These are phyloP conservation scores for Phaeosphaeriaceae sp. DNA, from an alignment of 2,329 filamentous ascomycete genomes.

Conservation along the genomic window DNA sequence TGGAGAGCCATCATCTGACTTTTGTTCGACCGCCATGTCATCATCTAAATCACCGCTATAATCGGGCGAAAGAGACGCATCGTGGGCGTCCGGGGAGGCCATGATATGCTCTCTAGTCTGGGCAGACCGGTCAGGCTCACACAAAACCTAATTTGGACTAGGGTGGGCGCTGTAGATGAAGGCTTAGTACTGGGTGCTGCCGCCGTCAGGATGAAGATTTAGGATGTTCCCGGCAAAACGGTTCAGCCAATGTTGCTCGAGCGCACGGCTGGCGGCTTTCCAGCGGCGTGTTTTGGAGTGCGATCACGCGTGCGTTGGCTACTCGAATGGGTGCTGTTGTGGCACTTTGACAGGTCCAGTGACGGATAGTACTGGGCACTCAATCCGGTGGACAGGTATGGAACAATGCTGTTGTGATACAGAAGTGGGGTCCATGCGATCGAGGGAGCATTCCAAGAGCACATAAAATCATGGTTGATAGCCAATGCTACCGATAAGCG, in stretches of 20 bases:
- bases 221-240: conserved; percentile 40
- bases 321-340: conserved; percentile 45
- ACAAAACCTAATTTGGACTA: conserved; percentile 43
- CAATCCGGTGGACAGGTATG: conserved; percentile 50
- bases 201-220: conserved; percentile 47
- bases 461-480: conserved; percentile 41
- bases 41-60: conserved; percentile 50
- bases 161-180: conserved; percentile 43
- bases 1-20: conserved; percentile 45
- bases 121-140: conserved; percentile 33
- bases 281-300: conserved; percentile 50
- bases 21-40: conserved; percentile 55
- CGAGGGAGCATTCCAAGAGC: conserved; percentile 42
- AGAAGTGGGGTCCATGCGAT: conserved; percentile 46
- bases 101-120: conserved; percentile 52
- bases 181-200: conserved; percentile 46
- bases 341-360: conserved; percentile 40
- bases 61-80: conserved; percentile 56
- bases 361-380: conserved; percentile 28
- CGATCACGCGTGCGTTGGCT: conserved; percentile 51
- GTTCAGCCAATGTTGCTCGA: conserved; percentile 46
- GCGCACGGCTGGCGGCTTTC: conserved; percentile 43
- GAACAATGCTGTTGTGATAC: conserved; percentile 47
- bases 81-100: conserved; percentile 55
- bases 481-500: conserved; percentile 38